phyloP scores from a whole-genome alignment of 306 rosid species.

The Canavalia ensiformis region DNA sequence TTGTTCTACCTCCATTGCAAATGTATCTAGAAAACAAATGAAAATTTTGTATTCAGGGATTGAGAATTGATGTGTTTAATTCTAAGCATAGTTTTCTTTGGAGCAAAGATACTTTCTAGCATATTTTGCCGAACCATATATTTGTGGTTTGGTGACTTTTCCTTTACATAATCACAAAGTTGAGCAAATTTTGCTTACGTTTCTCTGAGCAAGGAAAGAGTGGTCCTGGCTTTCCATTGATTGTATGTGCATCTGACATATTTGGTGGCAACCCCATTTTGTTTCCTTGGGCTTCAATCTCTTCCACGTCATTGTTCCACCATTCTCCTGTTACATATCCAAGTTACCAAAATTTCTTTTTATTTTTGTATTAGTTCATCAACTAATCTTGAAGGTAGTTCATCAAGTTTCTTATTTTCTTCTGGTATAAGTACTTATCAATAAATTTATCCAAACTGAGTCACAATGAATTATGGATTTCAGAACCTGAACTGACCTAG shows the following conservation, averaged over 20 bases:
- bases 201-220: conserved; percentile 90
- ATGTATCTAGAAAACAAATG: conserved; percentile 64
- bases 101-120: conserved; percentile 17
- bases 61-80: background rate
- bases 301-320: conserved; percentile 88
- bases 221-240: conserved; percentile 95
- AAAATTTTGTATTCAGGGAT: background rate
- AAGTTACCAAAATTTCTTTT: background rate
- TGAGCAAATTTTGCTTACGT: conserved; percentile 58
- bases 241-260: conserved; percentile 91
- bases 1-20: conserved; percentile 74
- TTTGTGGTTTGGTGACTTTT: background rate
- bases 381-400: background rate
- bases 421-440: too few relatives aligned
- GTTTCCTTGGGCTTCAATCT: conserved; percentile 72
- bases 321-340: conserved; percentile 66
- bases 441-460: too few relatives aligned
- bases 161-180: conserved; percentile 38
- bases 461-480: background rate
- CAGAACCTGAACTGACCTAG: conserved; percentile 53
- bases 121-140: background rate
- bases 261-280: conserved; percentile 82
- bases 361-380: background rate
- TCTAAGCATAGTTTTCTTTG: conserved; percentile 21
- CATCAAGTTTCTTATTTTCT: too few relatives aligned